Evolutionary conservation across 2,329 filamentous ascomycete genomes (phyloP).

Genomic region (Aspergillus eucalypticola): DNA sequence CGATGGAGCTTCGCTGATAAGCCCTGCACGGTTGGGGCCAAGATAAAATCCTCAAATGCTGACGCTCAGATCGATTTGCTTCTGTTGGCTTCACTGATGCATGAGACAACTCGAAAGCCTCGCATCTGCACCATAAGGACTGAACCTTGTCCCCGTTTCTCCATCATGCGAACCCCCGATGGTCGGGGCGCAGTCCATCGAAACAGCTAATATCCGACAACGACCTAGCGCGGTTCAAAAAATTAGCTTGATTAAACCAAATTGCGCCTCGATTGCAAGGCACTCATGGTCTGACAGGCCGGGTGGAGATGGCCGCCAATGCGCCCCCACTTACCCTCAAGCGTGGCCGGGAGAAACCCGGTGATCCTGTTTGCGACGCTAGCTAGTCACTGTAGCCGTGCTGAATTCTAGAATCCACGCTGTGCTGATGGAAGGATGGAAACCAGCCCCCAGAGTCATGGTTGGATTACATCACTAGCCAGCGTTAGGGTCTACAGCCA

Average conservation of each 20-base stretch:
- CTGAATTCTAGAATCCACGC: conserved; percentile 3
- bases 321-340: conserved; percentile 1
- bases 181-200: not conserved
- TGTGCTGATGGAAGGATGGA: not conserved
- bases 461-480: conserved; percentile 5
- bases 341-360: not conserved
- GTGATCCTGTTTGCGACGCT: not conserved
- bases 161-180: not conserved
- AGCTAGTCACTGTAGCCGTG: not conserved
- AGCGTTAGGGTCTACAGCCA: conserved; percentile 1
- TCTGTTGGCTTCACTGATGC: not conserved
- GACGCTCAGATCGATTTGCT: not conserved
- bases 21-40: conserved; percentile 1
- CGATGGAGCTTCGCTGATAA: not conserved
- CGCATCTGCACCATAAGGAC: not conserved
- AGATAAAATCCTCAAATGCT: not conserved
- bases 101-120: not conserved
- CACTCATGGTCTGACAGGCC: conserved; percentile 4
- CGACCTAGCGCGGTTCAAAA: not conserved
- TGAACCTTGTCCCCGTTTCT: not conserved
- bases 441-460: conserved; percentile 3
- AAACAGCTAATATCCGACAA: conserved; percentile 4
- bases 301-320: not conserved
- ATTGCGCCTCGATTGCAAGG: not conserved
- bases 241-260: not conserved